Conservation (phyloP, 805 yeast genomes). For the Ogataea chonburiensis region DNA sequence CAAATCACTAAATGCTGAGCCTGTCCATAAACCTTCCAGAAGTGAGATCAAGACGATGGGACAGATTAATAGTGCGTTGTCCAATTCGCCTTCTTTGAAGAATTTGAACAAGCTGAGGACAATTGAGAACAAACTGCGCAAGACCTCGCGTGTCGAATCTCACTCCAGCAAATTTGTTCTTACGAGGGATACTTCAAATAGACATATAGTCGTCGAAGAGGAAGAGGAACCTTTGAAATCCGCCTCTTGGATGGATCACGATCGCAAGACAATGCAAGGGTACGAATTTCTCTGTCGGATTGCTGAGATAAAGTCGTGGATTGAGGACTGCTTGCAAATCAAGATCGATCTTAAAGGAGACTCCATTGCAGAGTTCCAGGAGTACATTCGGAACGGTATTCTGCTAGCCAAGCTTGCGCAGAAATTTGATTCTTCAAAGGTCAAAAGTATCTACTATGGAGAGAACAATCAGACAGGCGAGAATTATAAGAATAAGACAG, state of each 20-base stretch:
- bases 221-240: slow-evolving; percentile 2
- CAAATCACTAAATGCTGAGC: slow-evolving; percentile 1
- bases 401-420: slow-evolving; percentile 76
- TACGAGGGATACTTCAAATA: slow-evolving; percentile 19
- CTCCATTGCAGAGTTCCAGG: slow-evolving; percentile 49
- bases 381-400: slow-evolving; percentile 80
- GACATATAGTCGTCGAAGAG: slow-evolving; percentile 7
- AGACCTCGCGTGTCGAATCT: slow-evolving; percentile 18
- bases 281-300: slow-evolving; percentile 55
- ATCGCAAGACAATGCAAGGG: slow-evolving; percentile 28
- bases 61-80: slow-evolving; percentile 34
- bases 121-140: slow-evolving; percentile 30
- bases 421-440: slow-evolving; percentile 64
- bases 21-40: slow-evolving; percentile 19
- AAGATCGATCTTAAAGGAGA: slow-evolving; percentile 34
- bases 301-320: slow-evolving; percentile 51
- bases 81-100: slow-evolving; percentile 38
- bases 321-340: slow-evolving; percentile 35
- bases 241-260: slow-evolving; percentile 30
- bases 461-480: slow-evolving; percentile 18
- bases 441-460: slow-evolving; percentile 56
- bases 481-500: slow-evolving; percentile 32
- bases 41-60: slow-evolving; percentile 34
- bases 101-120: slow-evolving; percentile 32
- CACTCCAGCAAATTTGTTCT: slow-evolving; percentile 18